A percentile compares a stretch with the other conserved stretches of the same genome.
Evolutionary conservation across 805 yeast species (phyloP).

Genomic region (Candida parachauliodes): DNA sequence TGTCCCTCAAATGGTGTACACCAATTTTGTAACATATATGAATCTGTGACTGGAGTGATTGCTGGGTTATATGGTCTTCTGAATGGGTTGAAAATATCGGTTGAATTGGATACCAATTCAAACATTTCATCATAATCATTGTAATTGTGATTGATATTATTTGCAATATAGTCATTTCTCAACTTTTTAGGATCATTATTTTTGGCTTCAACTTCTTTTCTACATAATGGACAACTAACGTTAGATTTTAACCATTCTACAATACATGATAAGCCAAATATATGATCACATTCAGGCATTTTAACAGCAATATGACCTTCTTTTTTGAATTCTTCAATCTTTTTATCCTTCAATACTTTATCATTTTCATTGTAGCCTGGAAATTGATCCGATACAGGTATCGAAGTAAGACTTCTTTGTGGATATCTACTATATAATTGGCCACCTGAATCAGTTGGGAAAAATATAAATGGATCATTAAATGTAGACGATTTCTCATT

Average conservation of each 20-base stretch:
- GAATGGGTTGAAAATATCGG: constrained; percentile 36
- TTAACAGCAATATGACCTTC: constrained; percentile 32
- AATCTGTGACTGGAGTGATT: constrained; percentile 38
- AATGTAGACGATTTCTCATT: constrained; percentile 12
- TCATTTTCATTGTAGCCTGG: constrained; percentile 24
- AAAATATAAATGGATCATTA: constrained; percentile 30
- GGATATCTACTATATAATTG: constrained; percentile 26
- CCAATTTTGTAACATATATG: constrained; percentile 33
- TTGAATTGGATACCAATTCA: constrained; percentile 26
- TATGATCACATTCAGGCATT: constrained; percentile 41
- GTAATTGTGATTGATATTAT: constrained; percentile 14
- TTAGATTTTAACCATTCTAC: constrained; percentile 38
- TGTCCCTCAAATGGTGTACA: constrained; percentile 18
- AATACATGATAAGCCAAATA: constrained; percentile 39
- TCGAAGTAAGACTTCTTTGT: constrained; percentile 16
- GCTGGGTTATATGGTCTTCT: constrained; percentile 32
- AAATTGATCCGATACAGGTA: constrained; percentile 20
- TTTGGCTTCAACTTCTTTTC: constrained; percentile 31
- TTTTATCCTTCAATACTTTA: constrained; percentile 12
- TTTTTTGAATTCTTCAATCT: constrained; percentile 9
- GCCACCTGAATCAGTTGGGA: constrained; percentile 28
- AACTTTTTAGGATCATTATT: constrained; percentile 16
- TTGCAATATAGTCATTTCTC: constrained; percentile 13
- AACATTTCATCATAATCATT: constrained; percentile 16
- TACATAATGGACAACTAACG: constrained; percentile 41